Conservation (phyloP, 164 flowering plant species). For the Platanus orientalis region DNA sequence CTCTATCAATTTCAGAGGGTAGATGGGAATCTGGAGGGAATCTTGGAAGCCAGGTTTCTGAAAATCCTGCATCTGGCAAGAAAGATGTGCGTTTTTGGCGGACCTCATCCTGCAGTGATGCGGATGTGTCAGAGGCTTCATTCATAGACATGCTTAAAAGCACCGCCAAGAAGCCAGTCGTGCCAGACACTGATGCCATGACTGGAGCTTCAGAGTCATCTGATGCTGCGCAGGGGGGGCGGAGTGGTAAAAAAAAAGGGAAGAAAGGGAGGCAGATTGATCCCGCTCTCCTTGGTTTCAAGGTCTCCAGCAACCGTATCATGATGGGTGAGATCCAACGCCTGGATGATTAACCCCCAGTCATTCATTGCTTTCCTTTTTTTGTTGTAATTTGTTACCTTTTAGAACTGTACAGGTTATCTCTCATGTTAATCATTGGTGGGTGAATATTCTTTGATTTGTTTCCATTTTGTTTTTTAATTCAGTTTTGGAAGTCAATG, state of each 20-base stretch:
- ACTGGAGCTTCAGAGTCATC: conserved; percentile 29
- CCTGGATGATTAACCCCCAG: conserved; percentile 40
- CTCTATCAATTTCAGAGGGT: conserved; percentile 3
- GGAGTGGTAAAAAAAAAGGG: conserved; percentile 68
- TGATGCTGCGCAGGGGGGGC: conserved; percentile 36
- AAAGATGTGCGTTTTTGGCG: conserved; percentile 49
- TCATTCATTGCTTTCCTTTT: neutral
- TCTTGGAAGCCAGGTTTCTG: conserved; percentile 26
- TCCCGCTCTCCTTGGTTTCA: conserved; percentile 79
- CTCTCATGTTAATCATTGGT: neutral
- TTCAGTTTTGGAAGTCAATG: neutral
- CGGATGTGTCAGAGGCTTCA: conserved; percentile 59
- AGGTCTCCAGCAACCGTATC: conserved; percentile 75
- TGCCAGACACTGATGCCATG: conserved; percentile 24
- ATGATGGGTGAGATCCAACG: conserved; percentile 91
- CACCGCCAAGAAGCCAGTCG: conserved; percentile 36
- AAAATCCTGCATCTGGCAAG: conserved; percentile 29
- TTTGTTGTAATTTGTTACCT: neutral
- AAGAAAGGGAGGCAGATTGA: conserved; percentile 83
- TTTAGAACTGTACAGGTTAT: neutral
- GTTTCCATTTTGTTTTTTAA: neutral
- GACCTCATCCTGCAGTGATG: conserved; percentile 54
- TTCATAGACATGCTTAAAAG: conserved; percentile 80
- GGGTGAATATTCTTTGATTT: conserved; percentile 4
- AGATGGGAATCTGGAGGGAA: conserved; percentile 28